Evolutionary conservation across 768 basidiomycete species (phyloP), one percentile per base, ranked within the genome.

Genomic region (Podaxis pistillaris): DNA sequence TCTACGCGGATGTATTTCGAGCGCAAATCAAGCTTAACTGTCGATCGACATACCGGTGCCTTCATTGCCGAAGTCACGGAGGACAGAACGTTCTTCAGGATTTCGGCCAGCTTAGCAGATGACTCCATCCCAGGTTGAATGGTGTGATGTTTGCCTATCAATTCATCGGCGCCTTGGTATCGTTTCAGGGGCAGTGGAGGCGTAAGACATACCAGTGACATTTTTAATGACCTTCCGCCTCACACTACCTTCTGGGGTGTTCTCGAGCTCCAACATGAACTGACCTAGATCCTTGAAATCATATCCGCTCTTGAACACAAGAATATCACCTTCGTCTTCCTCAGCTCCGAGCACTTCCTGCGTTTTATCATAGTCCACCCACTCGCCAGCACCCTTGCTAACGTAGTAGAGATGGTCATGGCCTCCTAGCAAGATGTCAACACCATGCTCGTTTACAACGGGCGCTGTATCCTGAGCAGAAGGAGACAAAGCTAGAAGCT

Each of bases 251-350:
- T 78, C 70, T 1, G 90, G 83, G 1, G 87, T 81, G 55, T 84
- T 75, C 28, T 78, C 75, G 13, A 96, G 75, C 60, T 86, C 85
- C 22, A 96, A 74, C 0, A 74, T 78, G 49, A 94, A 76, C 64
- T 92, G 90, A 56, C 91, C 93, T 37, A 96, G 76, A 65, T 96
- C 93, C 40, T 90, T 84, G 70, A 96, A 96, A 74, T 96, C 93
- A 2, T 88, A 91, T 7, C 94, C 94, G 69, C 91, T 94, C 74
- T 96, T 96, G 63, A 94, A 77, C 19, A 90, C 79, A 19, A 93
- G 76, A 33, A 90, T 78, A 54, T 90, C 86, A 3, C 90, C 90
- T 1, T 83, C 69, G 66, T 93, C 91, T n/a, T 75, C 78, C 67
- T 93, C 90, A 5, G 86, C 85, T 30, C 90, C 93, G 15, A 89